Conservation (phyloP, 176 grass and related monocot genomes). For the Aegilops longissima region DNA sequence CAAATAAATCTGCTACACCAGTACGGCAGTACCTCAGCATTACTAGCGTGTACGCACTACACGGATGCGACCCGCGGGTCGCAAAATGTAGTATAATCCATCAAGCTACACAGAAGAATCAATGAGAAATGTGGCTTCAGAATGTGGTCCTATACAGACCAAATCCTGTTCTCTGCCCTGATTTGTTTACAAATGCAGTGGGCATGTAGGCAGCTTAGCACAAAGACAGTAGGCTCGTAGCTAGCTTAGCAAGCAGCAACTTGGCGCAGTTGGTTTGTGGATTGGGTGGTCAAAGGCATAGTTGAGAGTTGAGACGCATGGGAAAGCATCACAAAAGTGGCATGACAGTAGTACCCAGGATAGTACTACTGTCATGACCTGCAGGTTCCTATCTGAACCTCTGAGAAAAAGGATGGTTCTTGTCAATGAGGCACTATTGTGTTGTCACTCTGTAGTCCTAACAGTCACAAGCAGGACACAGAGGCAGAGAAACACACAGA, state of each 20-base stretch:
- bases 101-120: background rate
- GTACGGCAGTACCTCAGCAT: background rate
- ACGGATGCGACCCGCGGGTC: background rate
- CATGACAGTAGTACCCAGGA: too few relatives aligned
- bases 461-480: too few relatives aligned
- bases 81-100: background rate
- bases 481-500: too few relatives aligned
- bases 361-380: too few relatives aligned
- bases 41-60: background rate
- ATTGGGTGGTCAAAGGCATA: background rate
- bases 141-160: conserved; percentile 17
- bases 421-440: too few relatives aligned
- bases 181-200: background rate
- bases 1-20: background rate
- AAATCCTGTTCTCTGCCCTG: background rate
- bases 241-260: conserved; percentile 6
- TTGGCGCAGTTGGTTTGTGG: background rate
- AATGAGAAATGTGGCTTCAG: conserved; percentile 10
- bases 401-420: too few relatives aligned
- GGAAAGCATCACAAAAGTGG: too few relatives aligned
- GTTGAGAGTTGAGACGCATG: background rate
- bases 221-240: too few relatives aligned
- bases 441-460: too few relatives aligned
- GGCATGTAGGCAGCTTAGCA: conserved; percentile 6
- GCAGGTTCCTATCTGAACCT: too few relatives aligned